Evolutionary conservation across 106 monocot genomes (phyloP).

Genomic region (Allium cepa): DNA sequence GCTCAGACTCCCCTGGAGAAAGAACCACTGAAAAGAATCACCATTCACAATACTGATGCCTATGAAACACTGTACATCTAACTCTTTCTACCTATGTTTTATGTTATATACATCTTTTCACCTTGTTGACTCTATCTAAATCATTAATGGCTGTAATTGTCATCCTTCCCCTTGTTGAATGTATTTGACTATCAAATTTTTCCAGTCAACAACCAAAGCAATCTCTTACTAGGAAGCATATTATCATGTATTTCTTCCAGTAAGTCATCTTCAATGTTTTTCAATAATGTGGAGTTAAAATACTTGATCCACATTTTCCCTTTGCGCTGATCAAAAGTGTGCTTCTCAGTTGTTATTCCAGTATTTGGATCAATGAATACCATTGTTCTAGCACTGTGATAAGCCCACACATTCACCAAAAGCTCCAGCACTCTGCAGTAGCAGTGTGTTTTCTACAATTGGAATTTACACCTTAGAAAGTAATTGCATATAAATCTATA

Average conservation of each 20-base stretch:
- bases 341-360: constrained; percentile 58
- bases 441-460: constrained; percentile 66
- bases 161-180: constrained; percentile 71
- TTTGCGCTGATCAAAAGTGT: constrained; percentile 42
- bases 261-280: constrained; percentile 91
- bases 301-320: constrained; percentile 77
- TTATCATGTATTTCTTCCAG: constrained; percentile 81
- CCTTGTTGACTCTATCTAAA: constrained; percentile 46
- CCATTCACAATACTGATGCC: too few relatives aligned
- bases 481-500: too few relatives aligned
- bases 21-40: background rate
- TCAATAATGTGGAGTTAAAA: constrained; percentile 59
- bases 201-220: constrained; percentile 84
- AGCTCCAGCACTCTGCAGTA: constrained; percentile 74
- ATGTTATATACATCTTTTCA: background rate
- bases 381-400: constrained; percentile 84
- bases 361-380: constrained; percentile 66
- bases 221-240: constrained; percentile 20
- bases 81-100: constrained; percentile 56
- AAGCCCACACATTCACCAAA: constrained; percentile 93
- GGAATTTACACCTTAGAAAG: background rate
- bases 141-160: constrained; percentile 68
- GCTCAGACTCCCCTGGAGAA: background rate
- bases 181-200: constrained; percentile 74
- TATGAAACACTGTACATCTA: constrained; percentile 40